These are phyloP conservation scores for Mrakia hoshinonis DNA, from an alignment of 768 basidiomycete genomes.

Conservation along the genomic window DNA sequence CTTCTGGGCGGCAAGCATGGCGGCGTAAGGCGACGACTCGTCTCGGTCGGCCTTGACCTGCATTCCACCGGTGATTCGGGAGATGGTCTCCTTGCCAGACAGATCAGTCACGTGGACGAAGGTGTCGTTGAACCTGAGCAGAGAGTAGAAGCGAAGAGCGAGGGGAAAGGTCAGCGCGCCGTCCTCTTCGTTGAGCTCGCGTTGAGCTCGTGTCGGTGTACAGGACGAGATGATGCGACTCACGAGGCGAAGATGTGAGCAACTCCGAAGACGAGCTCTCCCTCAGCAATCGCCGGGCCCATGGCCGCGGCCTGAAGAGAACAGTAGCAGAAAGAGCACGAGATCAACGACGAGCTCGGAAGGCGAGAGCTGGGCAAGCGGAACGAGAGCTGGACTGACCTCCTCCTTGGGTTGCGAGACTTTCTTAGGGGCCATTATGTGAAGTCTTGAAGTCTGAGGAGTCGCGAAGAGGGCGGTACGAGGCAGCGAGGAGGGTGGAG, in stretches of 20 bases:
- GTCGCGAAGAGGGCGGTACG: not conserved
- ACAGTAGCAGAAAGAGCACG: not conserved
- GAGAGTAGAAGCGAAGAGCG: not conserved
- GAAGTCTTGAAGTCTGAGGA: not conserved
- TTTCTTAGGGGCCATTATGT: conserved; percentile 23
- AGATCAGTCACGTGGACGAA: conserved; percentile 99
- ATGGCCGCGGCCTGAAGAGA: not conserved
- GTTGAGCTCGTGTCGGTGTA: not conserved
- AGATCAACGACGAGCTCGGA: conserved; percentile 7
- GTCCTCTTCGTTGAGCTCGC: too few relatives aligned
- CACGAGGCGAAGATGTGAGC: conserved; percentile 93
- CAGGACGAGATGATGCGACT: conserved; percentile 30
- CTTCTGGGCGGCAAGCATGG: conserved; percentile 97
- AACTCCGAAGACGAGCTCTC: conserved; percentile 89
- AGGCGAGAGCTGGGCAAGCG: conserved; percentile 1
- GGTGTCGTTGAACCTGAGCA: conserved; percentile 83
- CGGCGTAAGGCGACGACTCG: conserved; percentile 93
- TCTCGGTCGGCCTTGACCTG: conserved; percentile 99
- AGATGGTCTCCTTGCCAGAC: conserved; percentile 97
- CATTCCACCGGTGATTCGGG: conserved; percentile 98
- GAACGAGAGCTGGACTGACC: conserved; percentile 57
- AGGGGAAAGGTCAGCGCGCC: not conserved
- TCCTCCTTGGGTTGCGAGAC: conserved; percentile 54
- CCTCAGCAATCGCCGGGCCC: conserved; percentile 43
- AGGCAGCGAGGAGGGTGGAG: not conserved